phyloP scores from a whole-genome alignment of 768 basidiomycete genomes.

The Boletales sp. region DNA sequence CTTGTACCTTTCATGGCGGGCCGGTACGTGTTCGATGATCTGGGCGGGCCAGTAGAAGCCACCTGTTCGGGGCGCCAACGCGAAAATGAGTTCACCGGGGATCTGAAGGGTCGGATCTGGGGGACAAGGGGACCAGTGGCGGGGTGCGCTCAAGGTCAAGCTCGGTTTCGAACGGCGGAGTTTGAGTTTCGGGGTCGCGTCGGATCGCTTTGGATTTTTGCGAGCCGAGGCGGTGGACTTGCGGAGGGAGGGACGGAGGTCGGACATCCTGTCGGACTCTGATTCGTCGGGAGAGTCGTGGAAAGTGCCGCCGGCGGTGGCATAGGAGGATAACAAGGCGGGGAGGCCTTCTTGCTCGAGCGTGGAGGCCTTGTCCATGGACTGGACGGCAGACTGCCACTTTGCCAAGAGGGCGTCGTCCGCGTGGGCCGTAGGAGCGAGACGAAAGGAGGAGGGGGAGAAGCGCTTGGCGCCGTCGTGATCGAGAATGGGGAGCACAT shows the following conservation, averaged over 20 bases:
- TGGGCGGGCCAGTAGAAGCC: slow-evolving; percentile 64
- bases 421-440: slow-evolving; percentile 8
- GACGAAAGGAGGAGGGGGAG: slow-evolving; percentile 34
- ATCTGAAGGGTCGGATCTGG: slow-evolving; percentile 50
- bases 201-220: slow-evolving; percentile 8
- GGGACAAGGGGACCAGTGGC: slow-evolving; percentile 38
- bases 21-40: slow-evolving; percentile 46
- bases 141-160: slow-evolving; percentile 5
- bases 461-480: slow-evolving; percentile 41
- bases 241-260: slow-evolving; percentile 4
- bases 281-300: slow-evolving; percentile 27
- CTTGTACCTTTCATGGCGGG: slow-evolving; percentile 44
- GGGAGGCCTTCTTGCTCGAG: slow-evolving; percentile 50
- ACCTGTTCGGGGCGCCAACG: slow-evolving; percentile 32
- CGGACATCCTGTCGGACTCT: slow-evolving; percentile 14
- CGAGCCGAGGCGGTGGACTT: background rate
- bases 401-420: no score
- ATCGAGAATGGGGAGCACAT: slow-evolving; percentile 39
- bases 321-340: slow-evolving; percentile 32
- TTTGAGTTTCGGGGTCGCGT: slow-evolving; percentile 13
- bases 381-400: slow-evolving; percentile 49
- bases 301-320: slow-evolving; percentile 17
- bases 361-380: slow-evolving; percentile 41
- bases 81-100: slow-evolving; percentile 67
- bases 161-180: slow-evolving; percentile 16